Conservation (phyloP, 78 protist species). For the Dictyostelium brefeldianum region DNA sequence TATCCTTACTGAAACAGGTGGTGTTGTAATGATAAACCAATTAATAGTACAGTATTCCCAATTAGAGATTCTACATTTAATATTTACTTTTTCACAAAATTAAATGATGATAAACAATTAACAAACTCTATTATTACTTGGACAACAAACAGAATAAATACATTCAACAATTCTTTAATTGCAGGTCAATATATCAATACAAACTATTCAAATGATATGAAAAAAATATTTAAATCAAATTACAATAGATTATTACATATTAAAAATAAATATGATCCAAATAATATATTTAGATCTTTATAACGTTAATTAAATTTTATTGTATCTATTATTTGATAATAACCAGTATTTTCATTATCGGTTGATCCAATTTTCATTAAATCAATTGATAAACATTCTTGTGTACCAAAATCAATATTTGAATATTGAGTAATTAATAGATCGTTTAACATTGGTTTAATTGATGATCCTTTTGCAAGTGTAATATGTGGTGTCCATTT, state of each 20-base stretch:
- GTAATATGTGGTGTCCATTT: constrained; percentile 56
- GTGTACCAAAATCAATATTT: constrained; percentile 30
- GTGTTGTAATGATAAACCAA: background rate
- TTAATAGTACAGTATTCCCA: background rate
- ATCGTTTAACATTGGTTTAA: background rate
- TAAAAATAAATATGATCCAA: constrained; percentile 10
- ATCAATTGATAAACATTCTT: background rate
- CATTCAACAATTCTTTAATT: background rate
- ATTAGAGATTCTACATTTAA: constrained; percentile 15
- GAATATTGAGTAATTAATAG: background rate
- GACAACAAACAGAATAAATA: background rate
- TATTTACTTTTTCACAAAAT: background rate
- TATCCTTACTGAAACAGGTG: constrained; percentile 29
- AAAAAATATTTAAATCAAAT: background rate
- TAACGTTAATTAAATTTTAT: background rate
- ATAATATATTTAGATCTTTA: background rate
- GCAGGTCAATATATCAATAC: constrained; percentile 14
- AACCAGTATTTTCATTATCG: background rate
- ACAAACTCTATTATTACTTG: background rate
- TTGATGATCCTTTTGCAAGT: background rate
- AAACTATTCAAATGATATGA: background rate
- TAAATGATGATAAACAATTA: no score
- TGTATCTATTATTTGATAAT: background rate
- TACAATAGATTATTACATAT: background rate
- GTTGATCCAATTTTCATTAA: constrained; percentile 26